These are phyloP conservation scores for Trametes hirsuta DNA, from an alignment of 1,284 basidiomycete genomes.

Conservation along the genomic window DNA sequence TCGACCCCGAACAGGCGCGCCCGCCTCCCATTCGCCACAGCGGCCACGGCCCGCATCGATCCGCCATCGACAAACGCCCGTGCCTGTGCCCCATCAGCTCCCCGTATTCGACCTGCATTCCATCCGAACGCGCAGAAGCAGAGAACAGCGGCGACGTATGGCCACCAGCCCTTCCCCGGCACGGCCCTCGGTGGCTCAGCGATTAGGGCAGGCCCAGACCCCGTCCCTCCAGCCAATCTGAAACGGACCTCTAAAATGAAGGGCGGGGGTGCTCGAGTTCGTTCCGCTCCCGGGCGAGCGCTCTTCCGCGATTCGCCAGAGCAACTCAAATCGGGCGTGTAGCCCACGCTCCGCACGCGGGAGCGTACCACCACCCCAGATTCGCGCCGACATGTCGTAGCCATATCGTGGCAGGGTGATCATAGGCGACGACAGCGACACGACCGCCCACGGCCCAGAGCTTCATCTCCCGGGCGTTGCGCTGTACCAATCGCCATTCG, in stretches of 20 bases:
- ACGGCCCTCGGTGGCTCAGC: conserved; percentile 8
- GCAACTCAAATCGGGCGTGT: conserved; percentile 7
- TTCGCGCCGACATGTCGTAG: not conserved
- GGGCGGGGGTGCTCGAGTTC: conserved; percentile 8
- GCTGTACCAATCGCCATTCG: conserved; percentile 5
- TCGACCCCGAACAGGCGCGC: conserved; percentile 3
- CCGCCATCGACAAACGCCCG: conserved; percentile 19
- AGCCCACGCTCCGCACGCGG: conserved; percentile 3
- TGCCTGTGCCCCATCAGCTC: conserved; percentile 17
- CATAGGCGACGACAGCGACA: not conserved
- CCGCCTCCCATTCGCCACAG: conserved; percentile 15
- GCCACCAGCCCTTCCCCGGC: conserved; percentile 13
- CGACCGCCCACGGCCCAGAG: not conserved
- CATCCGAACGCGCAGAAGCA: conserved; percentile 21
- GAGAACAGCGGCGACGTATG: conserved; percentile 23
- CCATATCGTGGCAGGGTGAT: conserved; percentile 3
- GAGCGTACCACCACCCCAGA: conserved; percentile 8
- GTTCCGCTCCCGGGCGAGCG: conserved; percentile 3
- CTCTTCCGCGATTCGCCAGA: conserved; percentile 18
- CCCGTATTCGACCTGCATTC: conserved; percentile 15
- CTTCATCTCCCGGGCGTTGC: not conserved
- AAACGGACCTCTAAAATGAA: conserved; percentile 27
- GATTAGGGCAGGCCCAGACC: conserved; percentile 19
- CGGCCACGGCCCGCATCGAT: conserved; percentile 20
- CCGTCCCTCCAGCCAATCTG: conserved; percentile 9